Evolutionary conservation across 202 grass and related monocot species (phyloP), one percentile per base, ranked within the genome.

Genomic region (Alloteropsis angusta): DNA sequence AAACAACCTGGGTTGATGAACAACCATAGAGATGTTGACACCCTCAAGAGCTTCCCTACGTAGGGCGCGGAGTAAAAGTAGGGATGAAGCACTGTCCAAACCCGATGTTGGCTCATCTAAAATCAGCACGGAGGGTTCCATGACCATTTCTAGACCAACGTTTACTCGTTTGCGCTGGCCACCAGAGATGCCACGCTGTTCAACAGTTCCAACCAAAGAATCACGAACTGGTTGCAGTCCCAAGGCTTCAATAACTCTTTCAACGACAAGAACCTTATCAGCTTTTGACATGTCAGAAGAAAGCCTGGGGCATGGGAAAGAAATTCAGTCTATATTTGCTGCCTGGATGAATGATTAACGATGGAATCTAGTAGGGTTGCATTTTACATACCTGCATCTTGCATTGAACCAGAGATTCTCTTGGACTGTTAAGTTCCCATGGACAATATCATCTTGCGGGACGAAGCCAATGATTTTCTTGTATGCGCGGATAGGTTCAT

Each of bases 391-490:
- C 94, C 91, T 90, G 92, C 96, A 98, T 79, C 96, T 90, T 60
- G 92, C 92, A 60, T 91, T 95, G 82, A 95, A 98, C 92, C 92
- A 98, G 67, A 98, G 89, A 58, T 98, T 98, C 65, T 98, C 96
- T 83, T 98, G 84, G 1, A 98, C 96, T 2, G 96, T 98, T 26
- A 98, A 79, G 84, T 98, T 93, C 26, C 96, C 96, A 83, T 98
- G 96, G 72, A 98, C 96, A 25, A 98, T 95, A 50, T 98, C 96
- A 77, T 98, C 96, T 68, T 98, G 96, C 11, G 96, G 96, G 16
- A 98, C 96, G 69, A 98, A 98, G 25, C 96, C 96, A 57, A 98
- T 98, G 28, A 98, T 93, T 72, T 63, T 95, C 84, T 94, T 98
- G 55, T 98, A 98, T 7, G 87, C 90, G 9, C 96, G 96, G 19